A percentile compares a stretch with the other conserved stretches of the same genome.
These are phyloP conservation scores for Spongospora subterranea DNA, from an alignment of 208 protist species.

Conservation along the genomic window DNA sequence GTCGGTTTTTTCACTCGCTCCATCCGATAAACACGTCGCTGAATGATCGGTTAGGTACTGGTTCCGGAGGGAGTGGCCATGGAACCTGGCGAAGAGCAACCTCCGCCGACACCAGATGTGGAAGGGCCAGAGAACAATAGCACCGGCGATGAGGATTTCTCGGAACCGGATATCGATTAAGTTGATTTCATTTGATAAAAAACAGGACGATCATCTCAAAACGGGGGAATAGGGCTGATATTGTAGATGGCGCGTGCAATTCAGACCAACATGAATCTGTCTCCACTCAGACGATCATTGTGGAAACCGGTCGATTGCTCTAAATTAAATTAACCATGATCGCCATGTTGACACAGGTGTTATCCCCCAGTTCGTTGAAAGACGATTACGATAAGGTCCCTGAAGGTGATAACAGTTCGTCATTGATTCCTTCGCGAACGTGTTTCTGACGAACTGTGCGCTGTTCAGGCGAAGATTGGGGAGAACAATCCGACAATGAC, in stretches of 20 bases:
- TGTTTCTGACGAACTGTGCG: background rate
- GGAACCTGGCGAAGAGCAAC: background rate
- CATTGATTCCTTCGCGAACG: no score
- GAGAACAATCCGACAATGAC: slow-evolving; percentile 38
- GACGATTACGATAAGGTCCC: background rate
- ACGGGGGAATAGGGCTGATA: background rate
- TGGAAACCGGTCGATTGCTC: no score
- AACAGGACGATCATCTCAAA: no score
- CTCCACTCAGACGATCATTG: no score
- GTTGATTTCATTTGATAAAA: no score
- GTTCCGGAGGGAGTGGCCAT: background rate
- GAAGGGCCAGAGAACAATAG: background rate
- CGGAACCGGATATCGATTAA: no score
- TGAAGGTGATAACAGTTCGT: no score
- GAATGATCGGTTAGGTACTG: background rate
- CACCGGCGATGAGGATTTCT: no score
- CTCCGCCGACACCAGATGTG: background rate
- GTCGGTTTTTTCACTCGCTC: no score
- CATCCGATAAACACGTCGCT: no score
- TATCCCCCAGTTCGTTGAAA: background rate
- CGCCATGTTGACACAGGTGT: background rate
- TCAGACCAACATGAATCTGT: background rate
- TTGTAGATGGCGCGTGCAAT: background rate
- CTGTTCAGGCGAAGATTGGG: slow-evolving; percentile 7
- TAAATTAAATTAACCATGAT: background rate